Percentiles rank a stretch among this genome's conserved stretches.
These are phyloP conservation scores for Spathaspora arborariae DNA, from an alignment of 805 yeast genomes.

Conservation along the genomic window DNA sequence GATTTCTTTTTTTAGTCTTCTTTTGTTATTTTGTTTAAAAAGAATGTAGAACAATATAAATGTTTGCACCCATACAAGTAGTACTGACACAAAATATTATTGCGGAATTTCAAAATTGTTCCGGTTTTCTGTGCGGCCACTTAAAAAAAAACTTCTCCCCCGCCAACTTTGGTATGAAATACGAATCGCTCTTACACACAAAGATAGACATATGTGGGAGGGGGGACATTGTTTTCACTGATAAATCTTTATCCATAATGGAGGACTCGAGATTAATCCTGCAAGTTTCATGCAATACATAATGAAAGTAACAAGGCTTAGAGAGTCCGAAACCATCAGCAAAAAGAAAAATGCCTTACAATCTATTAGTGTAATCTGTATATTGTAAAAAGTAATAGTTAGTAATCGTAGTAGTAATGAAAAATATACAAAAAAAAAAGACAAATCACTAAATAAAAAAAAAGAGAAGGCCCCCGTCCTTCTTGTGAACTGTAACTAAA, in stretches of 20 bases:
- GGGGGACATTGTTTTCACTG: not conserved
- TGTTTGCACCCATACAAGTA: not conserved
- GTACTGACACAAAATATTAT: not conserved
- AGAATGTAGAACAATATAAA: not conserved
- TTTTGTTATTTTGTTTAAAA: not conserved
- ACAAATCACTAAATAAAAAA: not conserved
- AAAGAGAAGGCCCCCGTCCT: not conserved
- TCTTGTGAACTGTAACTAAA: not conserved
- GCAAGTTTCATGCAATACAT: not conserved
- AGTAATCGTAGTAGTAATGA: not conserved
- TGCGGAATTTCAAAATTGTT: not conserved
- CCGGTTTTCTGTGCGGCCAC: not conserved
- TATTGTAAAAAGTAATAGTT: not conserved
- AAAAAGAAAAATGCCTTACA: not conserved
- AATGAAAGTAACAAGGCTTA: not conserved
- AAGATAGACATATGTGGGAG: not conserved
- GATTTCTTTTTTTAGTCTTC: not conserved
- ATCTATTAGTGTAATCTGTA: not conserved
- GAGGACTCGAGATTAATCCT: not conserved
- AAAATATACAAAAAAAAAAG: not conserved
- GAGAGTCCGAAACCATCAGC: not conserved
- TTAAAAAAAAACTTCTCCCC: not conserved
- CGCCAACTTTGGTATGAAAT: not conserved
- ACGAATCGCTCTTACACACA: not conserved
- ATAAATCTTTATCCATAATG: not conserved